Evolutionary conservation across 2,329 filamentous ascomycete genomes (phyloP), one percentile per base, ranked within the genome.

Genomic region (Lomentospora prolificans): DNA sequence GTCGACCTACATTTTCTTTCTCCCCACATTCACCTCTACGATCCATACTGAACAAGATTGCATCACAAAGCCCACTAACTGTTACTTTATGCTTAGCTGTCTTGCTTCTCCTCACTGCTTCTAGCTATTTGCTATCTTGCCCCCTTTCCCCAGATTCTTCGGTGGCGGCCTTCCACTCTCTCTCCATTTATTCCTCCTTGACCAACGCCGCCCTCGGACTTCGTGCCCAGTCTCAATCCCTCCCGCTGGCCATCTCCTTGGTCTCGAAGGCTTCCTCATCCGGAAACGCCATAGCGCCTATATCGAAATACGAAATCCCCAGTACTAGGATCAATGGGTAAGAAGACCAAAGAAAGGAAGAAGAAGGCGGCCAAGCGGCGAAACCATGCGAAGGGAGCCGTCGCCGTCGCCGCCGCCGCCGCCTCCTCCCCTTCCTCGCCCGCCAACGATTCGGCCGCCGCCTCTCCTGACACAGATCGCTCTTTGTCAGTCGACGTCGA

Each of bases 321-420:
- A n/a, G n/a, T n/a, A n/a, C n/a, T n/a, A n/a, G n/a, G n/a, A n/a
- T n/a, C n/a, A 36, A 64, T 64, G 64, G 63, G 63, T 4, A 64
- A 63, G 53, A 62, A 60, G 41, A 58, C 41, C 24, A 65, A 65
- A 51, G 62, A 62, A 50, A 61, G 59, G 41, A 58, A 57, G 39
- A 60, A 60, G 54, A 52, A 55, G 28, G 58, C 57, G 24, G 57
- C 41, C 39, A 58, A 59, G 55, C 36, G 57, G 14, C 55, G 57
- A 14, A 33, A 57, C 22, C 56, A 57, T 31, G 56, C 57, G 30
- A 57, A 57, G 8, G 50, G 24, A 12, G 50, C 54, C 6, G 52
- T 54, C 28, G 55, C 48, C 24, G 53, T 39, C n/a, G 53, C 55
- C 28, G 33, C 53, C 28, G 53, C 56, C 27, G 17, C 39, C 2